Evolutionary conservation across 73 alveolate species (phyloP).

Genomic region (Tetrahymena thermophila): DNA sequence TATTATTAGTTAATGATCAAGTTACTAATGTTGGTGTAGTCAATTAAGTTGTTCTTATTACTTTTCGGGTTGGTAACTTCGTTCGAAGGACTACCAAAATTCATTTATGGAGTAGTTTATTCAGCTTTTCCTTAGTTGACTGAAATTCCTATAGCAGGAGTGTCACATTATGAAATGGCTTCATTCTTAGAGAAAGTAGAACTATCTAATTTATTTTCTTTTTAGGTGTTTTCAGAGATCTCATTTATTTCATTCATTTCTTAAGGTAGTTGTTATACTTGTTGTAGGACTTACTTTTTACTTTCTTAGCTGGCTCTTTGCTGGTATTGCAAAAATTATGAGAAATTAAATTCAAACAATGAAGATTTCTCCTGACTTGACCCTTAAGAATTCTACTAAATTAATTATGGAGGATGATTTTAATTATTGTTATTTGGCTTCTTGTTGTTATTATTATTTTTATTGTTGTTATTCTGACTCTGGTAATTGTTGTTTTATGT

Average conservation of each 20-base stretch:
- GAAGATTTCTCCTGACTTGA: neutral
- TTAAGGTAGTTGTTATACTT: neutral
- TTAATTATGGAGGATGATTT: neutral
- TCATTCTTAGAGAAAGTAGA: neutral
- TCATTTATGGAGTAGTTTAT: neutral
- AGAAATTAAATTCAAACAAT: neutral
- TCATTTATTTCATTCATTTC: neutral
- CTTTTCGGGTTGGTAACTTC: neutral
- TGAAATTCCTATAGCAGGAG: neutral
- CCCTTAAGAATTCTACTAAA: neutral
- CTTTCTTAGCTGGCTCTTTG: neutral
- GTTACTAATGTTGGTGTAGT: neutral
- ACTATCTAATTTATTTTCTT: neutral
- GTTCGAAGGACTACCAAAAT: neutral
- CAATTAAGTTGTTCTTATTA: neutral
- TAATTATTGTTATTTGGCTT: neutral
- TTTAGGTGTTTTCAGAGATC: neutral
- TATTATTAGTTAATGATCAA: neutral
- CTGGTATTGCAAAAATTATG: neutral
- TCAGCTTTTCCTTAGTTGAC: neutral
- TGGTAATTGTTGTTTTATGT: neutral
- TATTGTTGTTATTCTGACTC: neutral
- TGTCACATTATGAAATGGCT: neutral
- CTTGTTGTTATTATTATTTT: no score
- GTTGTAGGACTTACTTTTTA: neutral